These are phyloP conservation scores for Lathyrus sativus DNA, from an alignment of 306 rosid genomes.

Conservation along the genomic window DNA sequence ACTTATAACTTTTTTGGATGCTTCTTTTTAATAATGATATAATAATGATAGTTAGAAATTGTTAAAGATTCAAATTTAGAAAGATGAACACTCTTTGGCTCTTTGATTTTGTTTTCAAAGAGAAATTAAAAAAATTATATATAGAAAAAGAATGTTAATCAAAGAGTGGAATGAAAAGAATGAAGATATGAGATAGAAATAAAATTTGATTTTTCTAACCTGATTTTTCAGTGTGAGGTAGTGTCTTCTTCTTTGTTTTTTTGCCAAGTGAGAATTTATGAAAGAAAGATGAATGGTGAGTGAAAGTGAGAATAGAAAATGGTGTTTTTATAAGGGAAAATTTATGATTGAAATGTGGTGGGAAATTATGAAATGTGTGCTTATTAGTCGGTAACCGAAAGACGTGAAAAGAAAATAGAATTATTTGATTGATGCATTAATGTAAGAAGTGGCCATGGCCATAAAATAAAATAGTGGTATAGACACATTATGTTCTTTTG, in stretches of 20 bases:
- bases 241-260: background rate
- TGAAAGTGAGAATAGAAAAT: background rate
- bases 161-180: conserved; percentile 20
- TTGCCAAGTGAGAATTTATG: background rate
- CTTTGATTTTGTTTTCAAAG: background rate
- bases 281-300: background rate
- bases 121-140: background rate
- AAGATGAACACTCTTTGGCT: background rate
- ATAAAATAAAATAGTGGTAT: background rate
- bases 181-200: background rate
- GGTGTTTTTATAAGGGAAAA: conserved; percentile 4
- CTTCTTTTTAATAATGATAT: background rate
- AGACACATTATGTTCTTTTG: background rate
- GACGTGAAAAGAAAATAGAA: background rate
- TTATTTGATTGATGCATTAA: background rate
- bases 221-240: conserved; percentile 1
- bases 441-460: background rate
- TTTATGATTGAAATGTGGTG: background rate
- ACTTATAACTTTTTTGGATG: background rate
- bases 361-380: conserved; percentile 13
- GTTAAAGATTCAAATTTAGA: background rate
- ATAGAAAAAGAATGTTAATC: background rate
- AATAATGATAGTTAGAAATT: background rate
- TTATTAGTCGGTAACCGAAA: background rate
- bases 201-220: conserved; percentile 13